A percentile compares a stretch with the other conserved stretches of the same genome.
Evolutionary conservation across 1,284 basidiomycete species (phyloP).

Genomic region (Microbotryomycetes sp.): DNA sequence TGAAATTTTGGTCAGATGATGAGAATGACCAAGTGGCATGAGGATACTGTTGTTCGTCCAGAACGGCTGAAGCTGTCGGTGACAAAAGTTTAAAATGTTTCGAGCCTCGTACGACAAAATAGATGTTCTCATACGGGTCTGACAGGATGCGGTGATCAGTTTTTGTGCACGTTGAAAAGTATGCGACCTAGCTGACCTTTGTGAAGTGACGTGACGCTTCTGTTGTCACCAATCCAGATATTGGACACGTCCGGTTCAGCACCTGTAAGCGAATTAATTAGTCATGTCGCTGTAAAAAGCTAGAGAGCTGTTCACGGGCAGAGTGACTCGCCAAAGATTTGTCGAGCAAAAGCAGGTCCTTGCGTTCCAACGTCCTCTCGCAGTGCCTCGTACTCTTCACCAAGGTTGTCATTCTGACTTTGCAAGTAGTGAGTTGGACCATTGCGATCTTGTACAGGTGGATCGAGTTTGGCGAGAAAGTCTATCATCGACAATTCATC

Average conservation of each 20-base stretch:
- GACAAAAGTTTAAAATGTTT: conserved; percentile 81
- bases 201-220: conserved; percentile 75
- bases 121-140: conserved; percentile 91
- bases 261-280: neutral
- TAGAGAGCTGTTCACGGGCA: neutral
- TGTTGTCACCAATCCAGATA: conserved; percentile 74
- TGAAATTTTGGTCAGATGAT: conserved; percentile 4
- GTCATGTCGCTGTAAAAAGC: neutral
- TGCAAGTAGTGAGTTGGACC: conserved; percentile 62
- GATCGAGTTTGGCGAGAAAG: conserved; percentile 13
- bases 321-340: conserved; percentile 19
- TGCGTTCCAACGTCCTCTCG: conserved; percentile 14
- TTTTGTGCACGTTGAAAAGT: neutral
- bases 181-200: conserved; percentile 54
- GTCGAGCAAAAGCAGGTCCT: conserved; percentile 19
- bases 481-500: conserved; percentile 18
- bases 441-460: neutral
- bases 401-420: conserved; percentile 82
- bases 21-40: conserved; percentile 53
- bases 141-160: neutral
- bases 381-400: conserved; percentile 35
- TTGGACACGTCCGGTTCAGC: conserved; percentile 75
- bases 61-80: conserved; percentile 61
- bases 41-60: conserved; percentile 57
- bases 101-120: conserved; percentile 70